A percentile compares a stretch with the other conserved stretches of the same genome.
Conservation (phyloP, 108 stramenopile species). For the Pseudonitzschia delicatissima region DNA sequence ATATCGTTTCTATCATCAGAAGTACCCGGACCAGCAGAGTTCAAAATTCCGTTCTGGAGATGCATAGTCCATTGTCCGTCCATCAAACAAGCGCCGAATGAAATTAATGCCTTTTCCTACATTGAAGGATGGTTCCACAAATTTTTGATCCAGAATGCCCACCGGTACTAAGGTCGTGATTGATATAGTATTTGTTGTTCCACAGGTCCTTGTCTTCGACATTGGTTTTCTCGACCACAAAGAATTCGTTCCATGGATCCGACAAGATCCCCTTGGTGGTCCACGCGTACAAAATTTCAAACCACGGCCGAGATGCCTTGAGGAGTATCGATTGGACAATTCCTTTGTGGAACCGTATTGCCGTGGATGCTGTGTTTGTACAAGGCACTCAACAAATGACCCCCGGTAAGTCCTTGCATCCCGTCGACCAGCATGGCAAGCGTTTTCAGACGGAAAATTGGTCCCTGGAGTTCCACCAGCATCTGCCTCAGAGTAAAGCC, state of each 20-base stretch:
- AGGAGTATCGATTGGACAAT: conserved; percentile 69
- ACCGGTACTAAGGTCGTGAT: conserved; percentile 65
- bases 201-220: conserved; percentile 53
- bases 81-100: conserved; percentile 75
- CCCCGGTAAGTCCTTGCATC: conserved; percentile 62
- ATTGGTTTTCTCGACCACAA: conserved; percentile 40
- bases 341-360: conserved; percentile 51
- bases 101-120: conserved; percentile 97
- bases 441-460: conserved; percentile 51
- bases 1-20: conserved; percentile 7
- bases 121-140: conserved; percentile 74
- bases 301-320: conserved; percentile 69
- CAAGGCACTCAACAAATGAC: conserved; percentile 73
- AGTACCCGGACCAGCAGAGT: conserved; percentile 9
- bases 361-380: conserved; percentile 82
- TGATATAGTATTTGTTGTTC: conserved; percentile 78
- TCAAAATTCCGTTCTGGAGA: neutral
- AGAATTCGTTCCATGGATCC: conserved; percentile 80
- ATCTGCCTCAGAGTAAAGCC: conserved; percentile 66
- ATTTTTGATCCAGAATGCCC: conserved; percentile 56
- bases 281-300: conserved; percentile 61
- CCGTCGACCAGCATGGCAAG: conserved; percentile 81
- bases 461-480: conserved; percentile 56
- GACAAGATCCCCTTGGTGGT: conserved; percentile 64
- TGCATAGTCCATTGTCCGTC: conserved; percentile 69